These are phyloP conservation scores for Tetrahymena elliotti DNA, from an alignment of 73 alveolate genomes.

Conservation along the genomic window DNA sequence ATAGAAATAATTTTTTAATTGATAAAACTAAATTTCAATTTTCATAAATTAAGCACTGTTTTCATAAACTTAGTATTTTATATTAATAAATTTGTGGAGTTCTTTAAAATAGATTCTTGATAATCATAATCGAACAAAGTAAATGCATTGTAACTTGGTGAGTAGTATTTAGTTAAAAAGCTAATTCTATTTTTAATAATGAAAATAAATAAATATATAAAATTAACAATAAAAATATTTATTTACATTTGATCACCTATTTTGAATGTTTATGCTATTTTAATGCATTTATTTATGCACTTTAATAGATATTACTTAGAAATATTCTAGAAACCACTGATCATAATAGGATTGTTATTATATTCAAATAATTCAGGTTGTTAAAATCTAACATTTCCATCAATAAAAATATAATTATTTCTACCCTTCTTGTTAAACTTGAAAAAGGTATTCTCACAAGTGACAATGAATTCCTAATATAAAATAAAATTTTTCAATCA, in stretches of 20 bases:
- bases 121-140: neutral
- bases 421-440: neutral
- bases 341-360: neutral
- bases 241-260: neutral
- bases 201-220: neutral
- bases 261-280: neutral
- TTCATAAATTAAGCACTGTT: neutral
- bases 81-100: neutral
- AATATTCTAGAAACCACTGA: neutral
- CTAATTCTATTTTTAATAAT: neutral
- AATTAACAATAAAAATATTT: neutral
- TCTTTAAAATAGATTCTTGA: neutral
- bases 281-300: neutral
- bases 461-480: neutral
- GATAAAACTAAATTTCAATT: neutral
- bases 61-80: neutral
- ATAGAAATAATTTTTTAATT: neutral
- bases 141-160: neutral
- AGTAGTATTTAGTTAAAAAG: neutral
- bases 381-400: neutral
- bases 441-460: neutral
- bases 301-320: neutral
- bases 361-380: neutral
- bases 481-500: neutral
- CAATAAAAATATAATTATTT: neutral